Conservation (phyloP, 441 rosid species). For the Daphne laureola region DNA sequence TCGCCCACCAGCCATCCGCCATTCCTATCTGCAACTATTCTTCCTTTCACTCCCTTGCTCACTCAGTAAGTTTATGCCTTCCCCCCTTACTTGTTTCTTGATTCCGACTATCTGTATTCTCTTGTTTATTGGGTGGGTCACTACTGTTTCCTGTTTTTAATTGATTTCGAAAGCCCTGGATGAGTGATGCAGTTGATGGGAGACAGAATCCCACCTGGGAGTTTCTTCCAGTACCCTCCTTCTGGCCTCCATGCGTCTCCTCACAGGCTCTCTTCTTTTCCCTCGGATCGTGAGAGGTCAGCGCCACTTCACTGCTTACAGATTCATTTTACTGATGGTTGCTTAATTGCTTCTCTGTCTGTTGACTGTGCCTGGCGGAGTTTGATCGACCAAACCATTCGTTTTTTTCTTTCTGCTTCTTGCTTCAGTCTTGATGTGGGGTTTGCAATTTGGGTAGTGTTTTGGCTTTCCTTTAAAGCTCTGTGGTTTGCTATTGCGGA, state of each 20-base stretch:
- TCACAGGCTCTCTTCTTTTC: slow-evolving; percentile 63
- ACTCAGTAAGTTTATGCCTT: slow-evolving; percentile 15
- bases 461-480: too few species aligned
- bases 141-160: slow-evolving; percentile 5
- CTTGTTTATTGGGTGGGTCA: slow-evolving; percentile 9
- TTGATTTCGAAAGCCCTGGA: slow-evolving; percentile 11
- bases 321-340: not conserved
- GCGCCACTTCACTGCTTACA: not conserved
- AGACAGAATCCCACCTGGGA: slow-evolving; percentile 80
- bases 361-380: not conserved
- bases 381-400: too few species aligned
- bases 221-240: slow-evolving; percentile 84
- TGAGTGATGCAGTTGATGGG: slow-evolving; percentile 38
- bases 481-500: too few species aligned
- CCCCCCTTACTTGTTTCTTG: not conserved
- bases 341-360: not conserved
- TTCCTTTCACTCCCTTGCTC: slow-evolving; percentile 9
- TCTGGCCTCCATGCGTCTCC: slow-evolving; percentile 85
- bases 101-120: not conserved
- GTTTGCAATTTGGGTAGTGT: not conserved
- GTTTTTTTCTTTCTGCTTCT: not conserved
- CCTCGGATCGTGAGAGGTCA: slow-evolving; percentile 80
- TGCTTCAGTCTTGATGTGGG: not conserved
- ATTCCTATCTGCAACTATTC: slow-evolving; percentile 11
- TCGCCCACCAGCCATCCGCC: slow-evolving; percentile 17